These are phyloP conservation scores for Neofusicoccum sp. DNA, from an alignment of 2,329 filamentous ascomycete genomes.

Conservation along the genomic window DNA sequence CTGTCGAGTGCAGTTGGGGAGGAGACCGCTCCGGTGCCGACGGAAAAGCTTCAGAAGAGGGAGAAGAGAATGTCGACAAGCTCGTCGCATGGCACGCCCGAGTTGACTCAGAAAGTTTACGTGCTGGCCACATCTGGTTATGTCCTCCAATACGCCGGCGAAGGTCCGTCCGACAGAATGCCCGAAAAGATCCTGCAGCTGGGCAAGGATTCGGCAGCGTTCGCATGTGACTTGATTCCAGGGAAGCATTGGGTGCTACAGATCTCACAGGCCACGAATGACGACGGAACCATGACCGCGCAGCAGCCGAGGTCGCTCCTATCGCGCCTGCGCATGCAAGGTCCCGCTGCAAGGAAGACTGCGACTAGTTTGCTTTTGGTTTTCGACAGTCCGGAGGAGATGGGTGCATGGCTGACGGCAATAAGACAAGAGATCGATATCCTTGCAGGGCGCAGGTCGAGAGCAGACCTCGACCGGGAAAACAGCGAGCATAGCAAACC, in stretches of 20 bases:
- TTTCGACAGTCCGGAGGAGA: slow-evolving; percentile 68
- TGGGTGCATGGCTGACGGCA: slow-evolving; percentile 71
- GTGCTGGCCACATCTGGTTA: slow-evolving; percentile 69
- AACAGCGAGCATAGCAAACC: slow-evolving; percentile 22
- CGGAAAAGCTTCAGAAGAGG: slow-evolving; percentile 39
- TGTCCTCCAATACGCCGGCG: slow-evolving; percentile 70
- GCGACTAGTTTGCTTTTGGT: slow-evolving; percentile 69
- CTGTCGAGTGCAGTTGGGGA: slow-evolving; percentile 26
- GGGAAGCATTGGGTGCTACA: slow-evolving; percentile 79
- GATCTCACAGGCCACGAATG: slow-evolving; percentile 64
- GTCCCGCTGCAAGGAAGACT: slow-evolving; percentile 52
- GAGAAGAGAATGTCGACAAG: slow-evolving; percentile 38
- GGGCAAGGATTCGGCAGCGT: slow-evolving; percentile 72
- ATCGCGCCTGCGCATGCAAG: slow-evolving; percentile 62
- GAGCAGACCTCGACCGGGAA: slow-evolving; percentile 31
- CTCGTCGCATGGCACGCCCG: slow-evolving; percentile 48
- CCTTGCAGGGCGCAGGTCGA: slow-evolving; percentile 62
- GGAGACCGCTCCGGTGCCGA: slow-evolving; percentile 23
- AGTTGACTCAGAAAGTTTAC: slow-evolving; percentile 71
- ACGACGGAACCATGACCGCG: slow-evolving; percentile 51
- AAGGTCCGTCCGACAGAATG: slow-evolving; percentile 67
- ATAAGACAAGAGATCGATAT: slow-evolving; percentile 69
- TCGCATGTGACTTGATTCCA: slow-evolving; percentile 75
- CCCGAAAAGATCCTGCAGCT: slow-evolving; percentile 74
- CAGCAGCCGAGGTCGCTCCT: slow-evolving; percentile 61